Conservation (phyloP, 805 yeast genomes). For the Pichia nakasei region DNA sequence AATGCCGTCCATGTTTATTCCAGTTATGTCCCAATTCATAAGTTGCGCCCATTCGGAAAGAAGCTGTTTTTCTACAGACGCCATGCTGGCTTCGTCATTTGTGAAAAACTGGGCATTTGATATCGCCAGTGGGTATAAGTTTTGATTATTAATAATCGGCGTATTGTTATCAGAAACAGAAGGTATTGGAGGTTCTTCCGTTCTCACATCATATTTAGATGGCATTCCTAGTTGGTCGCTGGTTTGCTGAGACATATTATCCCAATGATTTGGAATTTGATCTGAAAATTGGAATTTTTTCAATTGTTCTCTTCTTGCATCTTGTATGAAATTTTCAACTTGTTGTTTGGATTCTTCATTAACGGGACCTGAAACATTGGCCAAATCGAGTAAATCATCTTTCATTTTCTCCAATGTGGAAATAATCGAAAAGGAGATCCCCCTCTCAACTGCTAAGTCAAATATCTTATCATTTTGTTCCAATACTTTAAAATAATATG, state of each 20-base stretch:
- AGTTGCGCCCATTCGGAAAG: background rate
- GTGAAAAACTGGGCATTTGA: too few relatives aligned
- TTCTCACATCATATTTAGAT: too few relatives aligned
- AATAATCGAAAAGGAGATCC: background rate
- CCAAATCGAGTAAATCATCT: background rate
- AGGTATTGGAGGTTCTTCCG: too few relatives aligned
- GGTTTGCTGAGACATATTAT: too few relatives aligned
- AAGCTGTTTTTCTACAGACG: background rate
- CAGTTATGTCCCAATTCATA: background rate
- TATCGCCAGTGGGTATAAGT: too few relatives aligned
- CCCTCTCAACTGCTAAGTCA: conserved; percentile 1
- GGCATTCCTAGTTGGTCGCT: too few relatives aligned
- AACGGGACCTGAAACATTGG: background rate
- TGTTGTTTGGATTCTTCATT: background rate
- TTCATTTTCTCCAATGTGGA: background rate
- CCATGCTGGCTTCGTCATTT: background rate
- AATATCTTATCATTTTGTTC: conserved; percentile 1
- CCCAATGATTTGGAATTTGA: background rate
- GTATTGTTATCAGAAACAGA: too few relatives aligned
- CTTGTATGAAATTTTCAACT: background rate
- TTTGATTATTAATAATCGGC: too few relatives aligned
- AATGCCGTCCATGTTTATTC: background rate
- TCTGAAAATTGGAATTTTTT: background rate
- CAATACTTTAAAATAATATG: background rate
- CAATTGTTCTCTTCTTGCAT: background rate